Conservation (phyloP, 805 yeast genomes). For the Alloascoidea hylecoeti region DNA sequence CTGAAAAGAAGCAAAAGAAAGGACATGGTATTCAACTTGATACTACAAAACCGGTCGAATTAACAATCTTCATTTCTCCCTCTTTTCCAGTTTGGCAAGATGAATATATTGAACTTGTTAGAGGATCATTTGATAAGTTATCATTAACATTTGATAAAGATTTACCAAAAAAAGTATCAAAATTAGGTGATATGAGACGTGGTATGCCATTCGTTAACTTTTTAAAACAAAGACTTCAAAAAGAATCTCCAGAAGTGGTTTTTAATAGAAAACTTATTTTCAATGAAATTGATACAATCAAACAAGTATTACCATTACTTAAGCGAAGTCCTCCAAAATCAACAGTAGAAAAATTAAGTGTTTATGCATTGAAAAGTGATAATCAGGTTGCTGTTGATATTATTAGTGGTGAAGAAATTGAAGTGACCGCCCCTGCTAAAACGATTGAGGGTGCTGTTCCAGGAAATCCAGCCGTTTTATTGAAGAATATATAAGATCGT, state of each 20-base stretch:
- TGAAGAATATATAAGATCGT: constrained; percentile 47
- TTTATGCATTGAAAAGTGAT: constrained; percentile 53
- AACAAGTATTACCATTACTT: constrained; percentile 37
- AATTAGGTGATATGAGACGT: constrained; percentile 71
- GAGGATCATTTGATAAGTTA: constrained; percentile 41
- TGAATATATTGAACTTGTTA: constrained; percentile 66
- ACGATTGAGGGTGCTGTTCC: constrained; percentile 78
- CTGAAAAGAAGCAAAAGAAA: constrained; percentile 74
- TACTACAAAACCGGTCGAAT: constrained; percentile 51
- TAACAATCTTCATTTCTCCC: constrained; percentile 60
- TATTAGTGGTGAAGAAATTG: constrained; percentile 55
- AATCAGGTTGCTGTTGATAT: constrained; percentile 47
- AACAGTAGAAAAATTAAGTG: constrained; percentile 40
- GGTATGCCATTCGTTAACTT: constrained; percentile 94
- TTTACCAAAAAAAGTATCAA: constrained; percentile 21
- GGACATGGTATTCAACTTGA: constrained; percentile 70
- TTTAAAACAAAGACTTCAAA: constrained; percentile 63
- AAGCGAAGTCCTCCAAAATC: constrained; percentile 50
- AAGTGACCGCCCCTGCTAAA: constrained; percentile 49
- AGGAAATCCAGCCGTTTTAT: constrained; percentile 79
- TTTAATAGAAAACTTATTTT: constrained; percentile 84
- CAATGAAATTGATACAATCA: constrained; percentile 56
- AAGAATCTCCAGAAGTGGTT: constrained; percentile 61
- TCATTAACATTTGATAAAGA: constrained; percentile 15
- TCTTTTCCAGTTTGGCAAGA: constrained; percentile 90